A percentile compares a stretch with the other conserved stretches of the same genome.
These are phyloP conservation scores for Ophiostoma sp. DNA, from an alignment of 2,329 filamentous ascomycete genomes.

Conservation along the genomic window DNA sequence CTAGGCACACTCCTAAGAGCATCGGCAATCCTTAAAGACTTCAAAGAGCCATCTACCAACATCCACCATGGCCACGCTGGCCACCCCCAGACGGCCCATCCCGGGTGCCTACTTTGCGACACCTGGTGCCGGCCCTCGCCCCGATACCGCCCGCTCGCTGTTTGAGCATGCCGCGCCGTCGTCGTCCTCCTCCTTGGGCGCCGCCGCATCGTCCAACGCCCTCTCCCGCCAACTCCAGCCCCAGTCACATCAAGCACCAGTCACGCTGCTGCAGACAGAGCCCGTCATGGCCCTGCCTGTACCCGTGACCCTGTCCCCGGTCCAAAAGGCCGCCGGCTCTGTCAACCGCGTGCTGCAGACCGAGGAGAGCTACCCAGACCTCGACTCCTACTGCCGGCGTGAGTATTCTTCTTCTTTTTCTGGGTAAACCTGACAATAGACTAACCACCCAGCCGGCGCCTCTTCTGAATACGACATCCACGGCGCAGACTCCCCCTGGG, in stretches of 20 bases:
- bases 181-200: not conserved
- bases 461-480: conserved; percentile 89
- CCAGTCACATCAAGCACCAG: not conserved
- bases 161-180: conserved; percentile 37
- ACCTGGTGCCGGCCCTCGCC: conserved; percentile 52
- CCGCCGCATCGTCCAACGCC: not conserved
- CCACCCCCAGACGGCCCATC: conserved; percentile 63
- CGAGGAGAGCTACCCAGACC: conserved; percentile 78
- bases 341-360: conserved; percentile 72
- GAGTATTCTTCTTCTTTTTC: conserved; percentile 39
- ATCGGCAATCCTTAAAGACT: not conserved
- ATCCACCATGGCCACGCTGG: conserved; percentile 36
- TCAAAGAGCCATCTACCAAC: not conserved
- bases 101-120: conserved; percentile 74
- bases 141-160: conserved; percentile 47
- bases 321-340: conserved; percentile 74
- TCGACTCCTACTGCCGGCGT: conserved; percentile 88
- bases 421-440: not conserved
- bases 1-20: not conserved
- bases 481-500: conserved; percentile 62
- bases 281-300: conserved; percentile 43
- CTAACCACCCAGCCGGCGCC: conserved; percentile 60
- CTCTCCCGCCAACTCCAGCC: conserved; percentile 12
- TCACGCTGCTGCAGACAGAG: conserved; percentile 30
- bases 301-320: conserved; percentile 39